Conservation (phyloP, 345 rosid genomes). For the Cardamine resedifolia region DNA sequence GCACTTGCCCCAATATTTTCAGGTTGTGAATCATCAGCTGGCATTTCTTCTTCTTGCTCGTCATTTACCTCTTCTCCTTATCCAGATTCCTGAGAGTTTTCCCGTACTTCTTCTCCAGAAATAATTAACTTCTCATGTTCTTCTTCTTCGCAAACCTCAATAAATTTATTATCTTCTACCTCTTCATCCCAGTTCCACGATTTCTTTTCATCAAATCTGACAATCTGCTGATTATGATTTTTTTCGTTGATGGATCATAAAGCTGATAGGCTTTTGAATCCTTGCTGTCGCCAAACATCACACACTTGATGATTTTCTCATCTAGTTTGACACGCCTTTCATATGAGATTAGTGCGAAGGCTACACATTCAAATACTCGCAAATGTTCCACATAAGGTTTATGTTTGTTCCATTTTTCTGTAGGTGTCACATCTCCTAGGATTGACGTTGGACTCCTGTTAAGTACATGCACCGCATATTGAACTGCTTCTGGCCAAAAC, state of each 20-base stretch:
- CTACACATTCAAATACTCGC: background rate
- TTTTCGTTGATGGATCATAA: background rate
- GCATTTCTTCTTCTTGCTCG: background rate
- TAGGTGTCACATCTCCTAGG: background rate
- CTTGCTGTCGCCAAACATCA: background rate
- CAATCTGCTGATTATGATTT: background rate
- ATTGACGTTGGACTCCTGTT: background rate
- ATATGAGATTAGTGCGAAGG: fast-evolving
- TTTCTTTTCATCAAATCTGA: background rate
- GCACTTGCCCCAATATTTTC: background rate
- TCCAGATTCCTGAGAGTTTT: background rate
- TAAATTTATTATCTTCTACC: background rate
- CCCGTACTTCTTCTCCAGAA: no score
- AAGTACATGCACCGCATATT: background rate
- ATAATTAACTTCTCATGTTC: background rate
- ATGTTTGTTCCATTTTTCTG: background rate
- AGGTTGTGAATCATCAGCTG: no score
- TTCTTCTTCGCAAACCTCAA: background rate
- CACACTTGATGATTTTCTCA: background rate
- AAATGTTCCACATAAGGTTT: background rate
- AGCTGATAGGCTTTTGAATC: background rate
- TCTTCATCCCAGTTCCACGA: background rate
- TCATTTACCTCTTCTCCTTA: background rate
- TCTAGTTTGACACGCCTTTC: background rate
- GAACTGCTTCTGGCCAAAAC: background rate